Evolutionary conservation across 352 stramenopile genomes (phyloP).

Genomic region (Globisporangium echinulatum): DNA sequence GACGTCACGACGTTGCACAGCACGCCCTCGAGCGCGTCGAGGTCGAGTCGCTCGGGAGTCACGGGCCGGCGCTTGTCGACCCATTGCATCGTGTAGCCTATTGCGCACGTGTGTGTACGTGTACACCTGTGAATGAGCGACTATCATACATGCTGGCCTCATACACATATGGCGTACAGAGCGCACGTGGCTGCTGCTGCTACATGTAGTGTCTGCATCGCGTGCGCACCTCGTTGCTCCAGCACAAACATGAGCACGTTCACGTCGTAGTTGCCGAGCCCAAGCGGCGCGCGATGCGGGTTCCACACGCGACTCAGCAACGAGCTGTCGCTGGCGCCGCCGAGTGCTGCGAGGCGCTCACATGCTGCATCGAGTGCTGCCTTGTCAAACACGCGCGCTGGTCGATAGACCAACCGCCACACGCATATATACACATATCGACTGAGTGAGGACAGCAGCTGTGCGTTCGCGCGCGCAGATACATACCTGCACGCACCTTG

Average conservation of each 20-base stretch:
- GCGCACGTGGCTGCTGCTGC: too few species aligned
- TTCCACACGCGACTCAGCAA: constrained; percentile 44
- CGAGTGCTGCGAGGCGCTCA: constrained; percentile 22
- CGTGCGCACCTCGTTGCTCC: constrained; percentile 38
- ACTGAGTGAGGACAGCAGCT: not conserved
- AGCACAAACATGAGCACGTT: constrained; percentile 66
- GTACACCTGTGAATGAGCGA: not conserved
- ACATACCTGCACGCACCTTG: constrained; percentile 28
- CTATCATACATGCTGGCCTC: too few species aligned
- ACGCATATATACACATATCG: not conserved
- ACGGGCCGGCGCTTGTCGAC: constrained; percentile 55
- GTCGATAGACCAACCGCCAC: not conserved
- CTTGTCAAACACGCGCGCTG: constrained; percentile 49
- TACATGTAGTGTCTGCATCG: too few species aligned
- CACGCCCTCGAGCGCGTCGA: constrained; percentile 42
- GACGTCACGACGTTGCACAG: constrained; percentile 64
- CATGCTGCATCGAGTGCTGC: constrained; percentile 39
- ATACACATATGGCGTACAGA: too few species aligned
- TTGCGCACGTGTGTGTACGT: constrained; percentile 8
- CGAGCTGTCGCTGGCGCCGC: constrained; percentile 5
- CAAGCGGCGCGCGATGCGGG: constrained; percentile 53
- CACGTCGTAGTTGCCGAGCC: constrained; percentile 77
- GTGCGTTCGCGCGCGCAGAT: too few species aligned
- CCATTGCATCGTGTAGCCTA: constrained; percentile 56
- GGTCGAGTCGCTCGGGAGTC: constrained; percentile 30